phyloP scores from a whole-genome alignment of 345 rosid genomes.

The Dimocarpus longan region DNA sequence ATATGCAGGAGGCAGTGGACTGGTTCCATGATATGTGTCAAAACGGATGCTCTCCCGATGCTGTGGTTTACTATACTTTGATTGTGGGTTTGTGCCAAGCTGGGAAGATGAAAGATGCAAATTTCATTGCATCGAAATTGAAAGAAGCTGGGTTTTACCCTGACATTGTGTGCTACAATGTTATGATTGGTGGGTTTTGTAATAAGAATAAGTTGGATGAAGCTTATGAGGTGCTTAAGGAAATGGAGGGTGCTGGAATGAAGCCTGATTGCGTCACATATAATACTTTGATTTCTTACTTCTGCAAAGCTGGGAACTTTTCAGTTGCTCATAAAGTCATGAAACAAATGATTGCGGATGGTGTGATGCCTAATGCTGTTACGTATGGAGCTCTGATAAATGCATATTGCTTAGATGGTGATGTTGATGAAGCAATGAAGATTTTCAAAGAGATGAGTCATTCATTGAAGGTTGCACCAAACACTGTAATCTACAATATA shows the following conservation, averaged over 20 bases:
- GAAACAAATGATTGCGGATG: conserved; percentile 55
- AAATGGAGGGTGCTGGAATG: conserved; percentile 60
- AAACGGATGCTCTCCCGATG: conserved; percentile 59
- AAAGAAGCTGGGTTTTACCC: conserved; percentile 62
- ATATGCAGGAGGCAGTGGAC: conserved; percentile 59
- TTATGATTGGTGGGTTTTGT: conserved; percentile 60
- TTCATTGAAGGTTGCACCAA: conserved; percentile 51
- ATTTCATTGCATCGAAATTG: conserved; percentile 39
- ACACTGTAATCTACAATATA: conserved; percentile 69
- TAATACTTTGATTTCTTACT: conserved; percentile 62
- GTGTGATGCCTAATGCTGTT: conserved; percentile 53
- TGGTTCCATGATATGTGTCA: conserved; percentile 52
- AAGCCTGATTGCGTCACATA: conserved; percentile 63
- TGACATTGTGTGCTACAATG: conserved; percentile 66
- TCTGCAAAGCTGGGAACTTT: conserved; percentile 46
- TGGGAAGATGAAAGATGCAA: conserved; percentile 62
- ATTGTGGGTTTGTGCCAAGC: conserved; percentile 65
- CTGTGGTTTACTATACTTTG: conserved; percentile 57
- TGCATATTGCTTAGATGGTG: conserved; percentile 56
- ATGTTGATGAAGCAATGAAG: conserved; percentile 62
- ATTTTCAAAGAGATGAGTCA: conserved; percentile 53
- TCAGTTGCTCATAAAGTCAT: conserved; percentile 40
- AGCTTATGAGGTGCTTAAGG: conserved; percentile 58
- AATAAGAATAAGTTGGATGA: conserved; percentile 50
- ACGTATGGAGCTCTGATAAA: conserved; percentile 66